A percentile compares a stretch with the other conserved stretches of the same genome.
Conservation (phyloP, 306 rosid genomes). For the Erythrophleum fordii region DNA sequence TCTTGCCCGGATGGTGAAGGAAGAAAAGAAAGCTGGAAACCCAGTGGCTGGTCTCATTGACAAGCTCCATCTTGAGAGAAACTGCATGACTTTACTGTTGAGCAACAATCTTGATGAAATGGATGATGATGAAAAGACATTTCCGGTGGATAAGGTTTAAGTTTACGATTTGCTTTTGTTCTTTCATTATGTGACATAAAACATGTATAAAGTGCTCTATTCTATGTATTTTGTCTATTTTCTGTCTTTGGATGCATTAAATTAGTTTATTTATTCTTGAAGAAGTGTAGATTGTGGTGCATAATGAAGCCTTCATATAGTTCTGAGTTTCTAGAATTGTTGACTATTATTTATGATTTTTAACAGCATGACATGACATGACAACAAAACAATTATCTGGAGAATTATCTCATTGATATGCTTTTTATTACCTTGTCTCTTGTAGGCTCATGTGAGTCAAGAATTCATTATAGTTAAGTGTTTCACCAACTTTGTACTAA, state of each 20-base stretch:
- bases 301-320: conserved; percentile 10
- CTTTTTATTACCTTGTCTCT: conserved; percentile 15
- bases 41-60: conserved; percentile 97
- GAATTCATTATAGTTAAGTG: background rate
- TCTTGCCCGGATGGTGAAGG: conserved; percentile 98
- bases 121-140: conserved; percentile 98
- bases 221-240: background rate
- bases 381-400: conserved; percentile 5
- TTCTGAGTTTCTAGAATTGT: conserved; percentile 19
- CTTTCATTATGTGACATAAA: conserved; percentile 32
- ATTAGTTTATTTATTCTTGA: conserved; percentile 17
- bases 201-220: background rate
- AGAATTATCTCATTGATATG: conserved; percentile 10
- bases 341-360: background rate
- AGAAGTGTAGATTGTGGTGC: conserved; percentile 4
- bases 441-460: conserved; percentile 12
- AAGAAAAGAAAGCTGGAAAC: conserved; percentile 96
- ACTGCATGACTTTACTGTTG: conserved; percentile 89
- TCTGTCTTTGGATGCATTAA: background rate
- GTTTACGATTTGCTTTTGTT: conserved; percentile 16
- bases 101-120: conserved; percentile 97
- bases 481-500: background rate
- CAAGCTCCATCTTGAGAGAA: conserved; percentile 92
- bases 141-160: conserved; percentile 91
- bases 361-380: background rate